Conservation (phyloP, 2,329 filamentous ascomycete species). For the Aspergillus hiratsukae region DNA sequence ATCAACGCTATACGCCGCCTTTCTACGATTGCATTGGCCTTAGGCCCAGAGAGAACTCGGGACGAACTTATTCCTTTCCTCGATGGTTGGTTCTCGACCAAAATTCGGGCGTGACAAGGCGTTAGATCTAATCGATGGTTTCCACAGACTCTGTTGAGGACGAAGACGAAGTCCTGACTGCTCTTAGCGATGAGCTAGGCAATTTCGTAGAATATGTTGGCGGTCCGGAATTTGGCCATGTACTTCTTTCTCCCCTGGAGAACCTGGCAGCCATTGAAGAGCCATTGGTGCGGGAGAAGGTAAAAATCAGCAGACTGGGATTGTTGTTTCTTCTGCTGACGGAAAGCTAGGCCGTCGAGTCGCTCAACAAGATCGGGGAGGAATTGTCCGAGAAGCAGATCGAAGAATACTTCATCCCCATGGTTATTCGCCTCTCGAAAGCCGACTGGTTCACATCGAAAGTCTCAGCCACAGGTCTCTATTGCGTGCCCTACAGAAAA, state of each 20-base stretch:
- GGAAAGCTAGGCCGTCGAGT: constrained; percentile 77
- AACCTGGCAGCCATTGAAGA: constrained; percentile 98
- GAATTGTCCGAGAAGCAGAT: constrained; percentile 87
- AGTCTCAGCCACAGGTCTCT: constrained; percentile 94
- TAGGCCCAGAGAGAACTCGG: constrained; percentile 92
- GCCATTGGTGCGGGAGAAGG: constrained; percentile 96
- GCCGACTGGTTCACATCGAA: constrained; percentile 99
- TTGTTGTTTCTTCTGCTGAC: constrained; percentile 5
- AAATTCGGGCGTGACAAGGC: constrained; percentile 9
- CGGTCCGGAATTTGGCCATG: constrained; percentile 87
- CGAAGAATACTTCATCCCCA: constrained; percentile 94
- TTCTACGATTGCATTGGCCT: constrained; percentile 93
- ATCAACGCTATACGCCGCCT: constrained; percentile 98
- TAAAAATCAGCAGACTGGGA: constrained; percentile 38
- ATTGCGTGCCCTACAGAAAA: constrained; percentile 88
- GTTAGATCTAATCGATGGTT: constrained; percentile 20
- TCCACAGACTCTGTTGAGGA: constrained; percentile 91
- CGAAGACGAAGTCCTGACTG: constrained; percentile 96
- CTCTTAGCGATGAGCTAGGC: constrained; percentile 92
- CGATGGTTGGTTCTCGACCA: constrained; percentile 67
- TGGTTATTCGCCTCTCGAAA: constrained; percentile 93
- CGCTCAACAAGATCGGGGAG: constrained; percentile 97
- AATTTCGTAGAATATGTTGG: constrained; percentile 97
- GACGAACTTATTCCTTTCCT: constrained; percentile 99
- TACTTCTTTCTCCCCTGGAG: constrained; percentile 93